A percentile compares a stretch with the other conserved stretches of the same genome.
These are phyloP conservation scores for Parafenestella ontariensis DNA, from an alignment of 2,329 filamentous ascomycete genomes.

Conservation along the genomic window DNA sequence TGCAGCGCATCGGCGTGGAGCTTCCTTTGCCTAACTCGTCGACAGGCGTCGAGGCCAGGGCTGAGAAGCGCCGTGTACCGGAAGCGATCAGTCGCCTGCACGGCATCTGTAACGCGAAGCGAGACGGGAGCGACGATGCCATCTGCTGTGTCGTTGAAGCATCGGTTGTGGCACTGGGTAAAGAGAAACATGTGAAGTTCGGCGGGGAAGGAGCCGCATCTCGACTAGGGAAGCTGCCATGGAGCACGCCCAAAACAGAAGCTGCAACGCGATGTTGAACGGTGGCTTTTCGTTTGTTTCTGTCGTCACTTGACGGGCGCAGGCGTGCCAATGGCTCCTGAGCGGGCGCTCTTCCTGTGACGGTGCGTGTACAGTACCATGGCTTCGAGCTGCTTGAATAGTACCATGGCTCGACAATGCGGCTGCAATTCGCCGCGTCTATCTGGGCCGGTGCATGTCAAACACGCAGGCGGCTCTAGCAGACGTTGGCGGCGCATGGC, in stretches of 20 bases:
- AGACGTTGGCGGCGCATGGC: constrained; percentile 5
- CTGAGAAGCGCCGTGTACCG: neutral
- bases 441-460: constrained; percentile 9
- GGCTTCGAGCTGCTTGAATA: no score
- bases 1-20: neutral
- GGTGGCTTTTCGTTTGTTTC: neutral
- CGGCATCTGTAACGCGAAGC: constrained; percentile 15
- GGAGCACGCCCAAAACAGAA: constrained; percentile 8
- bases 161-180: constrained; percentile 7
- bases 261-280: neutral
- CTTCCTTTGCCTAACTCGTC: neutral
- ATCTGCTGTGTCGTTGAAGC: constrained; percentile 8
- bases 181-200: constrained; percentile 11
- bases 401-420: no score
- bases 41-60: neutral
- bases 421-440: constrained; percentile 2
- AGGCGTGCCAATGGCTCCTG: neutral
- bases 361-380: neutral
- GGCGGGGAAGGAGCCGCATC: constrained; percentile 16
- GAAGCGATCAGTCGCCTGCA: constrained; percentile 8
- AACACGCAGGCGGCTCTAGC: constrained; percentile 8
- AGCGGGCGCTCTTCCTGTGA: neutral
- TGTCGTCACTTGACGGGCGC: neutral
- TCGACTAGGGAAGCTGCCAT: constrained; percentile 9
- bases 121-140: constrained; percentile 14